phyloP scores from a whole-genome alignment of 225 moss, liverwort and hornwort genomes.

The Pleurozium schreberi region DNA sequence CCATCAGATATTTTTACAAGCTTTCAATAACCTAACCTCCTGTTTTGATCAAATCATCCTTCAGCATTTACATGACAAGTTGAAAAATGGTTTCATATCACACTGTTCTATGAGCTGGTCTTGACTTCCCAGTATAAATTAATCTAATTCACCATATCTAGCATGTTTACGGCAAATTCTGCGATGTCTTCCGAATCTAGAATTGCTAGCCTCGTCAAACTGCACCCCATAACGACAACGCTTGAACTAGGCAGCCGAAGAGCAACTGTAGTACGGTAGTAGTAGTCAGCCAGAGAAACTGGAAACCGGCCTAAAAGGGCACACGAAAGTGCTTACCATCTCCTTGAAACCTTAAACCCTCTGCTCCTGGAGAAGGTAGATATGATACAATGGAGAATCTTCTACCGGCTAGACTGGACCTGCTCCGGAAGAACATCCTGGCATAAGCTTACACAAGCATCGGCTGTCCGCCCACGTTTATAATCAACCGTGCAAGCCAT shows the following conservation, averaged over 20 bases:
- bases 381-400: slow-evolving; percentile 22
- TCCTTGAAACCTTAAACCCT: not conserved
- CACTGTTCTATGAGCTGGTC: not conserved
- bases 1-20: slow-evolving; percentile 18
- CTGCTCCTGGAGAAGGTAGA: not conserved
- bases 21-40: not conserved
- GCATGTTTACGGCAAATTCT: not conserved
- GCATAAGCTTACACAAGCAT: slow-evolving; percentile 35
- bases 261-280: not conserved
- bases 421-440: slow-evolving; percentile 38
- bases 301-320: not conserved
- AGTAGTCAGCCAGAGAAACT: not conserved
- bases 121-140: slow-evolving; percentile 4
- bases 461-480: slow-evolving; percentile 58
- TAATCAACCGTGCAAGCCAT: slow-evolving; percentile 77
- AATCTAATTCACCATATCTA: not conserved
- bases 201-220: slow-evolving; percentile 7
- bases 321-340: not conserved
- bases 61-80: not conserved
- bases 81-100: not conserved
- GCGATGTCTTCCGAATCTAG: no score
- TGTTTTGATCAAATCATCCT: not conserved
- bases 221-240: not conserved
- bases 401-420: slow-evolving; percentile 12
- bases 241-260: not conserved